Conservation (phyloP, 2,329 filamentous ascomycete species). For the Cercospora beticola region DNA sequence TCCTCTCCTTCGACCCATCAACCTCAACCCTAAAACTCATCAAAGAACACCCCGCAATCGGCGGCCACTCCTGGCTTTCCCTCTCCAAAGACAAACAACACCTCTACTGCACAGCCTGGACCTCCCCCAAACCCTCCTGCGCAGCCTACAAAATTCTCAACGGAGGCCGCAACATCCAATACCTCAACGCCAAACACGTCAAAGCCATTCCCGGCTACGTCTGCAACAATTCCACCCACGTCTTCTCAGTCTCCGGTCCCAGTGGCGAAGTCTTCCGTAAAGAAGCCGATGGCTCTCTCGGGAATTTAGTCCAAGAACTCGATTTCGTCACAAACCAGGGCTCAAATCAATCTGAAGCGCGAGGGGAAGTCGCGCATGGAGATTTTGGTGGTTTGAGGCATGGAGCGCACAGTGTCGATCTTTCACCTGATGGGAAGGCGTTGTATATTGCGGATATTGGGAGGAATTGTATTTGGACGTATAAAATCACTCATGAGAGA, state of each 20-base stretch:
- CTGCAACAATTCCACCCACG: conserved; percentile 32
- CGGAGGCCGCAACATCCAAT: conserved; percentile 29
- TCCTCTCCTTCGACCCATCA: conserved; percentile 34
- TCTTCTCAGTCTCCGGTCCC: conserved; percentile 38
- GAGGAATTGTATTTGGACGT: conserved; percentile 40
- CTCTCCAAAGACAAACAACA: conserved; percentile 32
- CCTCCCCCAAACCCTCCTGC: conserved; percentile 33
- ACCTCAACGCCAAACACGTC: conserved; percentile 37
- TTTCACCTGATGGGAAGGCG: conserved; percentile 33
- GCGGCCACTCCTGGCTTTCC: conserved; percentile 39
- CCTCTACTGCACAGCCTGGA: conserved; percentile 41
- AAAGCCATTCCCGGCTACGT: conserved; percentile 37
- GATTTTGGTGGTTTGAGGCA: conserved; percentile 39
- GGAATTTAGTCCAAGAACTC: conserved; percentile 36
- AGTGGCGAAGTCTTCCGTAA: conserved; percentile 38
- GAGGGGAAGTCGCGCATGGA: conserved; percentile 36
- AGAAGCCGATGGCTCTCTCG: conserved; percentile 33
- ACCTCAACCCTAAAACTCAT: conserved; percentile 27
- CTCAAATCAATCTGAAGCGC: conserved; percentile 32
- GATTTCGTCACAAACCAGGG: conserved; percentile 34
- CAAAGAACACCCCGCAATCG: conserved; percentile 34
- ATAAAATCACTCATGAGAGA: conserved; percentile 28
- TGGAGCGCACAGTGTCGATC: conserved; percentile 37
- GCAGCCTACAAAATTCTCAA: conserved; percentile 34
- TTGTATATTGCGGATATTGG: conserved; percentile 40